Conservation (phyloP, 192 early-diverging fungal genomes). For the Phlyctochytrium bullatum region DNA sequence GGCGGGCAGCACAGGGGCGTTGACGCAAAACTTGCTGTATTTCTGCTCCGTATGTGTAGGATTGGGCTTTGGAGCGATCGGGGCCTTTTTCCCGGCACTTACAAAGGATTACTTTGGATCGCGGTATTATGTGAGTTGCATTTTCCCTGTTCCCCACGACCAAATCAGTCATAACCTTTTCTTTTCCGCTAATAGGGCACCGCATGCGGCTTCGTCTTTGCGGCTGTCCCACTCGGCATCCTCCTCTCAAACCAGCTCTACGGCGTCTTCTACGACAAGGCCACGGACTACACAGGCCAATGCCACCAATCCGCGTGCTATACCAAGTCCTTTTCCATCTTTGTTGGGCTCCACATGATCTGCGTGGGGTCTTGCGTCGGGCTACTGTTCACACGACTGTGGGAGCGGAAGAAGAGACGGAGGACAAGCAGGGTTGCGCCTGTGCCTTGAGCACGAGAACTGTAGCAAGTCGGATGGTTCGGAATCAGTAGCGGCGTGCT, state of each 20-base stretch:
- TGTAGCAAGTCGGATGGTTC: no score
- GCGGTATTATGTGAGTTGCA: constrained; percentile 21
- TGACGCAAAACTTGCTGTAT: neutral
- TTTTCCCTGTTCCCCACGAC: neutral
- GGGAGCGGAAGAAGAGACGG: no score
- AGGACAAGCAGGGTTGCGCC: no score
- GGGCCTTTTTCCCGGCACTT: constrained; percentile 27
- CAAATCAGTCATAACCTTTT: neutral
- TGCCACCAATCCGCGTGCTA: constrained; percentile 16
- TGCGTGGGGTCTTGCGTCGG: neutral
- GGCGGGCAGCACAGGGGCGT: neutral
- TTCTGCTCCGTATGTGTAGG: constrained; percentile 27
- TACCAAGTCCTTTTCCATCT: constrained; percentile 9
- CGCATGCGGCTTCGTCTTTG: constrained; percentile 30
- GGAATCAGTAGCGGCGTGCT: no score
- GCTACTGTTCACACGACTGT: no score
- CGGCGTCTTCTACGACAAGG: constrained; percentile 25
- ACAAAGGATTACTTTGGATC: constrained; percentile 32
- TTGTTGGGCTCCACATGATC: constrained; percentile 6
- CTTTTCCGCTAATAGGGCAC: constrained; percentile 17
- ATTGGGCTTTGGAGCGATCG: constrained; percentile 28
- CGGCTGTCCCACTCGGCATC: constrained; percentile 33
- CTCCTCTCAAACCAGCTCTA: constrained; percentile 28
- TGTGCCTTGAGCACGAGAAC: no score
- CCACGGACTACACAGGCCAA: neutral